Evolutionary conservation across 202 grass and related monocot genomes (phyloP).

Genomic region (Miscanthus sacchariflorus): DNA sequence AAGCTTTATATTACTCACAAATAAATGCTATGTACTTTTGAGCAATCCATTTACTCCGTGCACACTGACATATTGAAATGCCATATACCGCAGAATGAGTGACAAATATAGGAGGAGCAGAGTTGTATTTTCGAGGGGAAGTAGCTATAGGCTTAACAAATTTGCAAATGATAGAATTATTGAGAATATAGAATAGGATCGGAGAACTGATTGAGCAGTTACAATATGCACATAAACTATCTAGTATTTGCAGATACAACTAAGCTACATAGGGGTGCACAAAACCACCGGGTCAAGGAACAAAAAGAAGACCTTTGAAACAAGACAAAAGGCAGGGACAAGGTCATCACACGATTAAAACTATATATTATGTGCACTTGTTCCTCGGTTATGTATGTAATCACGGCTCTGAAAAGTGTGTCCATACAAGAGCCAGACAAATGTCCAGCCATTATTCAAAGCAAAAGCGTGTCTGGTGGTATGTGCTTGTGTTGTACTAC

Average conservation of each 20-base stretch:
- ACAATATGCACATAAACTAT: neutral
- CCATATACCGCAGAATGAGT: too few relatives aligned
- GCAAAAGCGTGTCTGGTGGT: slow-evolving; percentile 30
- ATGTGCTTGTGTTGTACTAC: slow-evolving; percentile 32
- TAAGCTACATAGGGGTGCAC: neutral
- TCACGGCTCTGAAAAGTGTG: slow-evolving; percentile 29
- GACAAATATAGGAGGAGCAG: too few relatives aligned
- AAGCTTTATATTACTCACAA: too few relatives aligned
- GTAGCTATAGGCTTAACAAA: neutral
- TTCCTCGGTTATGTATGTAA: neutral
- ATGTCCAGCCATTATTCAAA: slow-evolving; percentile 44
- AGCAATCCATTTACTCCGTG: neutral
- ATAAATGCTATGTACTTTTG: too few relatives aligned
- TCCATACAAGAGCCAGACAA: slow-evolving; percentile 33
- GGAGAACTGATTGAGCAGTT: neutral
- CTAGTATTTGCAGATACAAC: neutral
- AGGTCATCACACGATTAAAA: neutral
- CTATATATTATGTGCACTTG: neutral
- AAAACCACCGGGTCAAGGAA: slow-evolving; percentile 1
- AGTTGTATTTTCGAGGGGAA: neutral
- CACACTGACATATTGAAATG: neutral
- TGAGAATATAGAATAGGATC: neutral
- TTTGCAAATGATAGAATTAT: neutral
- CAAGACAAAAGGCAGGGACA: neutral
- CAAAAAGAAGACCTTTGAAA: neutral